A percentile compares a stretch with the other conserved stretches of the same genome.
Evolutionary conservation across 2,329 filamentous ascomycete species (phyloP).

Genomic region (Sphaerulina vaccinii): DNA sequence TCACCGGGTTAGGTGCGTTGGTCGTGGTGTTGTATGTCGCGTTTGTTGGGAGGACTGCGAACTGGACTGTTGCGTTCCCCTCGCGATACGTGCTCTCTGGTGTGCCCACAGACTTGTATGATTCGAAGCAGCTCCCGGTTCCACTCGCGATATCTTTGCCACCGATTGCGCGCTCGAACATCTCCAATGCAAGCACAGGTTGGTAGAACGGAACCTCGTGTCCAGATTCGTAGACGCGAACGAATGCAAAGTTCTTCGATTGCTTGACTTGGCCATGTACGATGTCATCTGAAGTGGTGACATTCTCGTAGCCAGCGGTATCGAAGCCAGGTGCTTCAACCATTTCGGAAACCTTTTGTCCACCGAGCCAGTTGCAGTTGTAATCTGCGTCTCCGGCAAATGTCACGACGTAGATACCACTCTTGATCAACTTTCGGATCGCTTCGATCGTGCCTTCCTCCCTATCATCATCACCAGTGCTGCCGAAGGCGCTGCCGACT

Average conservation of each 20-base stretch:
- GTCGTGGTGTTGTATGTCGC: conserved; percentile 46
- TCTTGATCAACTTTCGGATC: conserved; percentile 40
- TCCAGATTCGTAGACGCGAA: conserved; percentile 51
- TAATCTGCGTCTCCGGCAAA: conserved; percentile 52
- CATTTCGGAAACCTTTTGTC: conserved; percentile 42
- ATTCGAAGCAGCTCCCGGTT: conserved; percentile 17
- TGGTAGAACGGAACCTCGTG: conserved; percentile 58
- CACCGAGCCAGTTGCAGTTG: conserved; percentile 50
- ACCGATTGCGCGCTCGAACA: conserved; percentile 51
- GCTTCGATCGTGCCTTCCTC: conserved; percentile 46
- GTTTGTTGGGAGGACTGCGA: conserved; percentile 40
- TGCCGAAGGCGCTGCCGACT: conserved; percentile 47
- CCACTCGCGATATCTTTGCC: conserved; percentile 55
- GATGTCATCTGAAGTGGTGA: conserved; percentile 41
- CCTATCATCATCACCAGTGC: conserved; percentile 52
- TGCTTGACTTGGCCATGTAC: conserved; percentile 56
- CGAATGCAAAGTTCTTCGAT: conserved; percentile 51
- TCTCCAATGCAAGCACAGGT: conserved; percentile 45
- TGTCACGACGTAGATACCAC: conserved; percentile 44
- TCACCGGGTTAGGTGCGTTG: conserved; percentile 21
- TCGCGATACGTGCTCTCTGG: conserved; percentile 38
- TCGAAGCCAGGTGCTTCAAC: conserved; percentile 45
- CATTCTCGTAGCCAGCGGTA: conserved; percentile 50
- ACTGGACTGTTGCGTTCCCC: conserved; percentile 49
- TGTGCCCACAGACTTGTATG: conserved; percentile 30